A percentile compares a stretch with the other conserved stretches of the same genome.
phyloP scores from a whole-genome alignment of 371 early-diverging fungal genomes.

The Mortierella sp. region DNA sequence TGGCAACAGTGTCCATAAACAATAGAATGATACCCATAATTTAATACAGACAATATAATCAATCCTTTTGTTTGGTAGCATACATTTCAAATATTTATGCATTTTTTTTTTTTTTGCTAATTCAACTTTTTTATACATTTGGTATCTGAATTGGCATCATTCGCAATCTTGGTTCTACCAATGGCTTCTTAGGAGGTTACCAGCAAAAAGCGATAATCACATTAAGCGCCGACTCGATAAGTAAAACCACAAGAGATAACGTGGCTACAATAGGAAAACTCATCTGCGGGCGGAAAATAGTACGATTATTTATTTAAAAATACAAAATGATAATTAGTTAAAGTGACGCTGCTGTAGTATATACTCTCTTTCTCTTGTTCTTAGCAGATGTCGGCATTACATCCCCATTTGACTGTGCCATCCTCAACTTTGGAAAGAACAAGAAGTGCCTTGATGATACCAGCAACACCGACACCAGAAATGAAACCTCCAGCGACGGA shows the following conservation, averaged over 20 bases:
- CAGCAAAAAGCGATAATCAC: no score
- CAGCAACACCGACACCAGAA: slow-evolving; percentile 74
- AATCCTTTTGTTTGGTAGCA: not conserved
- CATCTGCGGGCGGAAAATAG: not conserved
- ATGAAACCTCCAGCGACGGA: slow-evolving; percentile 79
- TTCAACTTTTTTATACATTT: no score
- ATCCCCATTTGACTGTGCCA: slow-evolving; percentile 28
- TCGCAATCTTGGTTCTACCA: no score
- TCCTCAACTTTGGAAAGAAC: slow-evolving; percentile 54
- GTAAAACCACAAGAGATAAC: not conserved
- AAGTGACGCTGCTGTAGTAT: not conserved
- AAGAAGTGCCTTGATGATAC: slow-evolving; percentile 71
- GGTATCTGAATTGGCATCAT: no score
- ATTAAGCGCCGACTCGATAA: no score
- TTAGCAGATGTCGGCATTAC: slow-evolving; percentile 36
- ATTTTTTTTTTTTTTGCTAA: no score
- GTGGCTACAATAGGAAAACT: not conserved
- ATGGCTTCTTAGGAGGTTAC: no score
- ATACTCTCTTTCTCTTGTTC: not conserved
- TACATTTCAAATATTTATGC: no score
- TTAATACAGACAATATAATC: not conserved
- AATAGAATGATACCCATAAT: not conserved
- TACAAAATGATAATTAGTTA: not conserved
- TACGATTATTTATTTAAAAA: not conserved
- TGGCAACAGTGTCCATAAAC: slow-evolving; percentile 57